Base-by-base conservation (phyloP, 1,139 yeast species). In the Groenewaldozyma sp. region DNA sequence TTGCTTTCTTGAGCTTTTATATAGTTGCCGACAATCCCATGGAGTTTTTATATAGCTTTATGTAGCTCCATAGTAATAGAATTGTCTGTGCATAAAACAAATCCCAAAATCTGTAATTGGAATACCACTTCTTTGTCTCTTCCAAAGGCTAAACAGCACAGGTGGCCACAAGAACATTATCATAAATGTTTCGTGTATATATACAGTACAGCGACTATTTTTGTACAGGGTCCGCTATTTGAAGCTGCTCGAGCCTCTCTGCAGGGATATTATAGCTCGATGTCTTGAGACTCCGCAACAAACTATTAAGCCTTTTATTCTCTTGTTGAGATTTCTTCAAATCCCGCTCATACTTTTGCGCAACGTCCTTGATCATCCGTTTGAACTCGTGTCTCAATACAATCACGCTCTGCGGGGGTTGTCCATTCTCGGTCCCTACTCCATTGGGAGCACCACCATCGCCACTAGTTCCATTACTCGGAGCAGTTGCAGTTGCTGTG, bases 371-470 rank as follows among this genome's bases (percentile, higher is more conserved):
- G 1, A 82, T 78, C 32, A 82, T 70, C 51, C 74, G 76, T 53
- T 76, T 77, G 64, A 82, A 82, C 58, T 82, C 88, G 49, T 77
- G 73, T 42, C 87, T 68, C 50, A 82, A 63, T 1, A 79, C 41
- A 19, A 59, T 50, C 26, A 56, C 60, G 19, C 55, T 49, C 19
- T 49, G 28, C 1, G 54, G 53, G n/a, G n/a, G n/a, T n/a, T n/a
- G n/a, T 26, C 52, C 54, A 21, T 31, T 18, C 4, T 22, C 11
- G n/a, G 10, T 16, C 2, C 32, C 14, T 6, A 36, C 10, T 11
- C 44, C 19, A 20, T 17, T 19, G 22, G 22, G 28, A 14, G 28
- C 13, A 10, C 34, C 22, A 34, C 27, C 16, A 31, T 26, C 37
- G 6, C 27, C 13, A 20, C 31, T 35, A 6, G 36, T 34, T 17